phyloP scores from a whole-genome alignment of 2,329 filamentous ascomycete species.

The Chaetomiaceae sp. region DNA sequence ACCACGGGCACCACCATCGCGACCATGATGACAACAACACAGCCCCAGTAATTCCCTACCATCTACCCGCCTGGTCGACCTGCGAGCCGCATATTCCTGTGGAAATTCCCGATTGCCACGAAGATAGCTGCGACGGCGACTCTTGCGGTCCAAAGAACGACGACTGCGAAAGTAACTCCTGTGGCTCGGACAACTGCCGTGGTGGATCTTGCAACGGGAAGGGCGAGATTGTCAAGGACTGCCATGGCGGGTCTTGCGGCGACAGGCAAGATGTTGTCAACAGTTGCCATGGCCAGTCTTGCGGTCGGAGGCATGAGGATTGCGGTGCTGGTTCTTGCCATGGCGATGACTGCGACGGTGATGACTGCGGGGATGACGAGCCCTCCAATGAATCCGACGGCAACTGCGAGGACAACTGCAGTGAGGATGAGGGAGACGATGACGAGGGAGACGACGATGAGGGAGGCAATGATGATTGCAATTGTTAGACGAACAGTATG shows the following conservation, averaged over 20 bases:
- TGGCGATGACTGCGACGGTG: neutral
- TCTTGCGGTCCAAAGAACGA: neutral
- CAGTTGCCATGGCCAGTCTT: neutral
- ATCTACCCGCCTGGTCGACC: neutral
- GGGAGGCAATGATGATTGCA: neutral
- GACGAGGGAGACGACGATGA: neutral
- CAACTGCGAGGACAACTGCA: neutral
- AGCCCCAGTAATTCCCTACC: neutral
- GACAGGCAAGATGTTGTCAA: neutral
- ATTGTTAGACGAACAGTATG: conserved; percentile 4
- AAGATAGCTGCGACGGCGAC: neutral
- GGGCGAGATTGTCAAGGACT: neutral
- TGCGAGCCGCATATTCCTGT: conserved; percentile 5
- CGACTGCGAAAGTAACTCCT: neutral
- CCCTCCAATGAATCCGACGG: neutral
- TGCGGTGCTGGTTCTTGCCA: neutral
- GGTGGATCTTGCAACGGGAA: neutral
- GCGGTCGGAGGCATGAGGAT: neutral
- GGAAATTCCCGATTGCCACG: neutral
- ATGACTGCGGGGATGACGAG: neutral
- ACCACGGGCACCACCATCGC: neutral
- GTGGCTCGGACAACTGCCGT: too few relatives aligned
- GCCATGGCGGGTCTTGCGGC: neutral
- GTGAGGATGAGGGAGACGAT: neutral
- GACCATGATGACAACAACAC: neutral